Conservation (phyloP, 2,329 filamentous ascomycete genomes). For the Pyrenophora graminea region DNA sequence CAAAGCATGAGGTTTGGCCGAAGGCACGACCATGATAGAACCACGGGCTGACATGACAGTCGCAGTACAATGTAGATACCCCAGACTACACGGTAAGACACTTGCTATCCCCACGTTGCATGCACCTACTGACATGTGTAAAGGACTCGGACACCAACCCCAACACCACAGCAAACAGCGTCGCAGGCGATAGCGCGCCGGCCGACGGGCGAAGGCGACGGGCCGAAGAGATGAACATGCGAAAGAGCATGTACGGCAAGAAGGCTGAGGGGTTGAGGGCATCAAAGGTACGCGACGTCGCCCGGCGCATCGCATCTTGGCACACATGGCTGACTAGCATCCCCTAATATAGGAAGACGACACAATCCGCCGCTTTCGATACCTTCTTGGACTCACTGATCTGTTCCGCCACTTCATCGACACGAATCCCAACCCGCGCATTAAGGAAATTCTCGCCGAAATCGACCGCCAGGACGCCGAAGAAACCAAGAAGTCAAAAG, state of each 20-base stretch:
- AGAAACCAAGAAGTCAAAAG: slow-evolving; percentile 70
- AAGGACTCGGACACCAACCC: slow-evolving; percentile 69
- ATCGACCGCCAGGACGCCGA: slow-evolving; percentile 91
- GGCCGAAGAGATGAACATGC: slow-evolving; percentile 84
- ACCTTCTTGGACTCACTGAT: slow-evolving; percentile 91
- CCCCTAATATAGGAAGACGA: slow-evolving; percentile 74
- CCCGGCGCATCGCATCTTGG: neutral
- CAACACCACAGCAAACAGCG: slow-evolving; percentile 77
- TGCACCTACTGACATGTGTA: slow-evolving; percentile 24
- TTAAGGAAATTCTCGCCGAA: slow-evolving; percentile 89
- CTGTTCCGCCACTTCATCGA: slow-evolving; percentile 99
- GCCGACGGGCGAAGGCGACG: slow-evolving; percentile 81
- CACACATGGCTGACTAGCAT: slow-evolving; percentile 13
- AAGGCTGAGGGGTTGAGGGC: slow-evolving; percentile 92
- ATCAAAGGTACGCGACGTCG: slow-evolving; percentile 70
- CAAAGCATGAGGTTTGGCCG: neutral
- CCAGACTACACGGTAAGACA: slow-evolving; percentile 63
- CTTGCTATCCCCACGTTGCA: neutral
- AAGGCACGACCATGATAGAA: slow-evolving; percentile 5
- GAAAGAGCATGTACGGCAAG: slow-evolving; percentile 90
- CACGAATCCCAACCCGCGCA: slow-evolving; percentile 91
- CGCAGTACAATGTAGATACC: slow-evolving; percentile 60
- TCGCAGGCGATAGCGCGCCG: slow-evolving; percentile 70
- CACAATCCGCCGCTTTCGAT: slow-evolving; percentile 89
- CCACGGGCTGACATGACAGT: slow-evolving; percentile 31